Conservation (phyloP, 2,329 filamentous ascomycete genomes). For the Penicillium fuscoglaucum region DNA sequence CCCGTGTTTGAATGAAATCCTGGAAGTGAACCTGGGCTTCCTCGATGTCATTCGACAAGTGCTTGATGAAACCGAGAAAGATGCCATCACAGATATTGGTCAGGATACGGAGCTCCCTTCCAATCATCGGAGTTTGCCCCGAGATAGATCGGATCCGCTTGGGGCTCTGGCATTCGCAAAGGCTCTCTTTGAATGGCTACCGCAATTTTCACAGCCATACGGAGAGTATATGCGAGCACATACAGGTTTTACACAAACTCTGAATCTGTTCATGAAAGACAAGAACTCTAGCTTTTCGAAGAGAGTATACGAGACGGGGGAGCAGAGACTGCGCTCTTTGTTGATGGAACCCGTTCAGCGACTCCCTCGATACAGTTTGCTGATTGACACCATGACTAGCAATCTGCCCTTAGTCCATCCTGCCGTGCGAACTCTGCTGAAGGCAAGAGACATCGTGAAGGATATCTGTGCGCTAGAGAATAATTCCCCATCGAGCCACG, state of each 20-base stretch:
- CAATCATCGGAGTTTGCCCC: conserved; percentile 43
- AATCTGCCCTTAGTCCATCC: conserved; percentile 84
- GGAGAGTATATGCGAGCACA: conserved; percentile 90
- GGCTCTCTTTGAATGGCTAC: conserved; percentile 86
- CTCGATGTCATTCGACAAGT: conserved; percentile 72
- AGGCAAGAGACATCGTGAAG: conserved; percentile 88
- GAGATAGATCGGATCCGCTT: conserved; percentile 65
- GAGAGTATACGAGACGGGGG: conserved; percentile 77
- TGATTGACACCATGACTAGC: conserved; percentile 92
- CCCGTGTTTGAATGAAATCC: conserved; percentile 73
- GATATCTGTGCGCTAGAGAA: conserved; percentile 94
- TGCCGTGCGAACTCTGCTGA: conserved; percentile 77
- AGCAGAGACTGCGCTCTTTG: conserved; percentile 85
- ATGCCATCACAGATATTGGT: conserved; percentile 75
- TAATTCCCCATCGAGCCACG: conserved; percentile 64
- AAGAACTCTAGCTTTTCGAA: conserved; percentile 80
- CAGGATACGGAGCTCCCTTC: conserved; percentile 51
- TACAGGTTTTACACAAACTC: conserved; percentile 77
- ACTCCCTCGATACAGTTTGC: conserved; percentile 87
- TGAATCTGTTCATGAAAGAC: conserved; percentile 74
- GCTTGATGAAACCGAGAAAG: conserved; percentile 80
- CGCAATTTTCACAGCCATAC: conserved; percentile 86
- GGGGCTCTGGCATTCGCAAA: conserved; percentile 77
- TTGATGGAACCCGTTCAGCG: conserved; percentile 96
- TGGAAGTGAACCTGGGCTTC: conserved; percentile 79